Base-by-base conservation (phyloP, 2,329 filamentous ascomycete genomes). In the Dactylonectria estremocensis region DNA sequence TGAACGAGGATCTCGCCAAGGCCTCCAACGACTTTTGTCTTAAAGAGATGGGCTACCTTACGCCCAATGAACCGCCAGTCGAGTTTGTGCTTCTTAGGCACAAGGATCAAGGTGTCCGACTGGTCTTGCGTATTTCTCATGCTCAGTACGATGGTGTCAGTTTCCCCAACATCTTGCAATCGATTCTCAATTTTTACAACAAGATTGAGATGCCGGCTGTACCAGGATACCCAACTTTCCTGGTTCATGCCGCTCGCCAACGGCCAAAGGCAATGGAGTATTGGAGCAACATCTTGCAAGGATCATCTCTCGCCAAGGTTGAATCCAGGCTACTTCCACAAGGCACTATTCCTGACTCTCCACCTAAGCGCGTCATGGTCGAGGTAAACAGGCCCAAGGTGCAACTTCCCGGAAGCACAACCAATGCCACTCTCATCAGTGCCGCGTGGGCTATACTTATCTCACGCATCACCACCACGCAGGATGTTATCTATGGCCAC, bases 81-180 rank as follows among this genome's bases (percentile, higher is more conserved):
- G 40, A 61, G 13, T 73, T 77, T 55, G 66, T 68, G 1, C 58
- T 75, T 43, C 48, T 77, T 16, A 52, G 57, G 49, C 63, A 71
- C 58, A 33, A 68, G 43, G 53, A 40, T 4, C 65, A 73, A 40
- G 73, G 67, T 13, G 22, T 57, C 18, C 60, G 68, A 11, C 24
- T 78, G 5, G 50, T 75, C 8, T 58, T 76, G 40, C 70, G 75
- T 9, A 18, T 87, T 9, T 87, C 85, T 0, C 84, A 86, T 64
- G 84, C 83, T 1, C 84, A 86, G 66, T 86, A 85, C 60, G 84
- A 86, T 59, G 84, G 84, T 35, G 79, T 85, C 35, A 83, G 77
- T 58, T 77, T 86, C 5, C 83, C 83, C 1, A 72, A 76, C 11
- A 76, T 85, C 3, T 76, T 83, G 33, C 72, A 76, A 4, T 77